Percentiles rank a stretch among this genome's conserved stretches.
phyloP scores from a whole-genome alignment of 2,329 filamentous ascomycete species.

The Fusarium sp. region DNA sequence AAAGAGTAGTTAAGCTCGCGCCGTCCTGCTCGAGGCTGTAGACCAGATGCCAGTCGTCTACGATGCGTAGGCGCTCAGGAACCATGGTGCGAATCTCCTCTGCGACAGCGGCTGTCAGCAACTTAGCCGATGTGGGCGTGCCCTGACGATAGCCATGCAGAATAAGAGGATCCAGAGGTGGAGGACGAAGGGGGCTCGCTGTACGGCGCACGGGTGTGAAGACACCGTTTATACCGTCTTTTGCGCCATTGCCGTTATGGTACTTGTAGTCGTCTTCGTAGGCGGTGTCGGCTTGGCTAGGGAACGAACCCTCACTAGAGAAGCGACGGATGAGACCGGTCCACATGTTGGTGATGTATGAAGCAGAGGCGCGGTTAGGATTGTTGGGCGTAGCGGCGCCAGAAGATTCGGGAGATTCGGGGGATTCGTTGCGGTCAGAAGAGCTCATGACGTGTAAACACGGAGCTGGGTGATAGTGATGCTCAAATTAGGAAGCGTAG shows the following conservation, averaged over 20 bases:
- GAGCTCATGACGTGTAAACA: conserved; percentile 29
- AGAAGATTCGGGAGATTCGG: conserved; percentile 37
- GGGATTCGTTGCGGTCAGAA: conserved; percentile 34
- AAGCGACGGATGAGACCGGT: conserved; percentile 76
- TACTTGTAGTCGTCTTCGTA: conserved; percentile 25
- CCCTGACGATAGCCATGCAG: conserved; percentile 72
- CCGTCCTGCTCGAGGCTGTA: conserved; percentile 95
- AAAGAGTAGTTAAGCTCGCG: conserved; percentile 85
- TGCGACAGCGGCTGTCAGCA: conserved; percentile 78
- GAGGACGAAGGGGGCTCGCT: conserved; percentile 84
- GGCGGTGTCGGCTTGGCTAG: conserved; percentile 43
- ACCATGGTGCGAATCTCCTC: conserved; percentile 93
- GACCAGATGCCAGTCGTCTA: conserved; percentile 84
- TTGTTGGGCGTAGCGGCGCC: conserved; percentile 38
- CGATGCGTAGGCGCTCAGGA: conserved; percentile 85
- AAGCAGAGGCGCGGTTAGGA: conserved; percentile 38
- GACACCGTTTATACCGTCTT: conserved; percentile 65
- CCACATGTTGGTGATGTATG: conserved; percentile 53
- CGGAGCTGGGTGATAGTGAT: not conserved
- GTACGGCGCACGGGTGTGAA: conserved; percentile 64
- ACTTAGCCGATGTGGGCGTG: conserved; percentile 67
- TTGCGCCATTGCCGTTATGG: conserved; percentile 50
- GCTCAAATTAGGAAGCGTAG: not conserved
- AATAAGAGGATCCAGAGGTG: conserved; percentile 83
- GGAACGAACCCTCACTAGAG: conserved; percentile 57